Evolutionary conservation across 129 eudicot species (phyloP).

Genomic region (Centrapalus pauciflorus): DNA sequence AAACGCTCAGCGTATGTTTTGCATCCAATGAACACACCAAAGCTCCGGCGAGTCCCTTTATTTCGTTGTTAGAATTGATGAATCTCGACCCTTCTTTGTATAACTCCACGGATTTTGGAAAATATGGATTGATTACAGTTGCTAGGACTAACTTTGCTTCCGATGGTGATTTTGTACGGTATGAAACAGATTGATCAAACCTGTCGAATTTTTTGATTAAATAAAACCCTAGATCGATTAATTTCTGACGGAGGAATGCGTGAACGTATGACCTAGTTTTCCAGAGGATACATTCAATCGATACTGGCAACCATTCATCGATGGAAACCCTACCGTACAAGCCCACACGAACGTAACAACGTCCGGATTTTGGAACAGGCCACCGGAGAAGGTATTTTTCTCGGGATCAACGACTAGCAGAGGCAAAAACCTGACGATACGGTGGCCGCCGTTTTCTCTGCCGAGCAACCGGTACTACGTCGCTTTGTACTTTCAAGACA

Average conservation of each 20-base stretch:
- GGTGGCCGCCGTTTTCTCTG: constrained; percentile 73
- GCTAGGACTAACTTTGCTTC: constrained; percentile 61
- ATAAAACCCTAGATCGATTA: not conserved
- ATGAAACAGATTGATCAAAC: constrained; percentile 19
- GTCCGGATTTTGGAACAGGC: constrained; percentile 75
- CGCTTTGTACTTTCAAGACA: constrained; percentile 83
- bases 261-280: constrained; percentile 38
- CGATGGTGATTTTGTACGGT: constrained; percentile 47
- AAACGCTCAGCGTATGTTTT: constrained; percentile 50
- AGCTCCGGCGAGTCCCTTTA: constrained; percentile 47
- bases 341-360: constrained; percentile 49
- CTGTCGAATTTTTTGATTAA: not conserved
- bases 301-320: constrained; percentile 65
- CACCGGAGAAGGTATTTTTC: constrained; percentile 60
- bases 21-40: constrained; percentile 56
- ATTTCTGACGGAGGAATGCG: constrained; percentile 1
- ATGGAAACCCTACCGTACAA: constrained; percentile 39
- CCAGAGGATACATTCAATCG: constrained; percentile 88
- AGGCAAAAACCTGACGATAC: constrained; percentile 49
- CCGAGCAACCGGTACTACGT: constrained; percentile 61
- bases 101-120: constrained; percentile 55
- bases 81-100: constrained; percentile 49
- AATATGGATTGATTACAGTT: constrained; percentile 49
- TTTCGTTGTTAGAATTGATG: constrained; percentile 58
- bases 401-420: constrained; percentile 67